phyloP scores from a whole-genome alignment of 805 yeast species.

The Cyberlindnera mrakii region DNA sequence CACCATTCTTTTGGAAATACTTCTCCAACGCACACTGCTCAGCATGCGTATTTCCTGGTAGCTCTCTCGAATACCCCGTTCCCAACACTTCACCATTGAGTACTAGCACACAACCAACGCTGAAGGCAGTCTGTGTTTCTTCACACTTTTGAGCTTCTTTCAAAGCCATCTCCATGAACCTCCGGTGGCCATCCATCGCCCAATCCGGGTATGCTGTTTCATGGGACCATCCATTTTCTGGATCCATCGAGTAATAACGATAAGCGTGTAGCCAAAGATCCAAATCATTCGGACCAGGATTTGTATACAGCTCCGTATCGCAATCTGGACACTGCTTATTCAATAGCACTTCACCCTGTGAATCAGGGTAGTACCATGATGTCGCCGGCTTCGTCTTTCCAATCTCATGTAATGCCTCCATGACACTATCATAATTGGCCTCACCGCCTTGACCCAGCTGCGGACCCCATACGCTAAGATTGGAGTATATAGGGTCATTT shows the following conservation, averaged over 20 bases:
- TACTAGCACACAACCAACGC: slow-evolving; percentile 89
- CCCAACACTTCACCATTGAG: slow-evolving; percentile 57
- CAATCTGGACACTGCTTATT: slow-evolving; percentile 61
- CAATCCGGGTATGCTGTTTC: slow-evolving; percentile 23
- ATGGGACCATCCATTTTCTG: slow-evolving; percentile 25
- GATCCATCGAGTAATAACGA: slow-evolving; percentile 53
- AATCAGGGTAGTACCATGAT: slow-evolving; percentile 14
- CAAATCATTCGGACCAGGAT: slow-evolving; percentile 85
- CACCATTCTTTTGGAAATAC: slow-evolving; percentile 36
- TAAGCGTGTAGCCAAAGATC: slow-evolving; percentile 90
- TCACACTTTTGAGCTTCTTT: slow-evolving; percentile 75
- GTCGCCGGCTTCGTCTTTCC: slow-evolving; percentile 66
- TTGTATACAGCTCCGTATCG: slow-evolving; percentile 66
- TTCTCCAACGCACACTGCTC: slow-evolving; percentile 91
- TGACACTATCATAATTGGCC: slow-evolving; percentile 43
- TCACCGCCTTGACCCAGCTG: slow-evolving; percentile 55
- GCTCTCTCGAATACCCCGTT: slow-evolving; percentile 84
- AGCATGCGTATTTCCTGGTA: slow-evolving; percentile 95
- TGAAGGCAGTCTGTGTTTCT: slow-evolving; percentile 78
- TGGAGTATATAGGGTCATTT: slow-evolving; percentile 88
- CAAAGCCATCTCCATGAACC: slow-evolving; percentile 71
- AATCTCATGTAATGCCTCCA: slow-evolving; percentile 45
- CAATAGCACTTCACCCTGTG: slow-evolving; percentile 57
- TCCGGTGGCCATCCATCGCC: slow-evolving; percentile 52
- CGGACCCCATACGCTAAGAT: slow-evolving; percentile 74